Evolutionary conservation across 108 stramenopile species (phyloP), one percentile per base, ranked within the genome.

Genomic region (Cylindrotheca fusiformis): DNA sequence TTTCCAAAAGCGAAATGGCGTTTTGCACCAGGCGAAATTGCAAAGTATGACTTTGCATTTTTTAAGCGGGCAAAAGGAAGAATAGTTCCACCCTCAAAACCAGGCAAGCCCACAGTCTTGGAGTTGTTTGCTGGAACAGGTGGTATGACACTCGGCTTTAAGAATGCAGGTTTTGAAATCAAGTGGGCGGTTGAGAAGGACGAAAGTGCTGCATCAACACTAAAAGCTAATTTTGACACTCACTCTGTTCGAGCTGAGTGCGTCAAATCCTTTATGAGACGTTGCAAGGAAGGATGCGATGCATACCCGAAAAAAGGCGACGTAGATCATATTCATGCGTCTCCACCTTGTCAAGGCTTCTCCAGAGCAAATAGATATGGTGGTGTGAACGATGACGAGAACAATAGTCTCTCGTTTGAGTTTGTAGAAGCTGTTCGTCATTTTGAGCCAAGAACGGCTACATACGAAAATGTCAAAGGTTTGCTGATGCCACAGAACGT

Each of bases 101-200:
- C 6, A 41, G 36, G 10, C 36, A 41, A n/a, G n/a, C 36, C 36
- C 36, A 41, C 10, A 41, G 26, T 47, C 20, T 51, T 80, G 44
- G 79, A 80, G 36, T n/a, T 75, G 14, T 80, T 80, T 64, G 71
- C 72, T 23, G 79, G 79, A n/a, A 65, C 74, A 26, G 79, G 79
- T 28, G 79, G 79, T 8, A 76, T 65, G 50, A 23, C 59, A 23
- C 48, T 68, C 6, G 79, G 79, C 19, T 76, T 69, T 58, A 29
- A 59, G 23, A 54, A 56, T 28, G 54, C 33, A 2, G 79, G 67
- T 26, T 79, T 80, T 31, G 36, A 68, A 4, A 67, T 65, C 23
- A 73, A 60, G 23, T 25, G 51, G 47, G 74, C 71, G 4, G 55
- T 80, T 19, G 79, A 75, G 48, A 67, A 72, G n/a, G 66, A 80